Conservation (phyloP, 208 protist species). For the Strigomonas oncopelti region DNA sequence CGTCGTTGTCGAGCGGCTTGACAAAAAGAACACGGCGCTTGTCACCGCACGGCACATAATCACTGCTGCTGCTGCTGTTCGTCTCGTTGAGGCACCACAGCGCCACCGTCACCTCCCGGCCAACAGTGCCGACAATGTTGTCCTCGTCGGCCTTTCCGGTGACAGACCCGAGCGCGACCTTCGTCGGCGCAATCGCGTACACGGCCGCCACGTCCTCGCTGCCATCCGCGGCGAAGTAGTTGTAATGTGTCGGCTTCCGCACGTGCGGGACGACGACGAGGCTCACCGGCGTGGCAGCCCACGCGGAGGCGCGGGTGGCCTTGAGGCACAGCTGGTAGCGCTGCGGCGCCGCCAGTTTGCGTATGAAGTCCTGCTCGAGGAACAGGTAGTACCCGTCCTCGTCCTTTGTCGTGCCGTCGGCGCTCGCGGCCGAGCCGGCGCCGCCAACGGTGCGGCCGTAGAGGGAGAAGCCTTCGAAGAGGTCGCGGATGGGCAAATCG, state of each 20-base stretch:
- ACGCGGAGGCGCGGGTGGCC: constrained; percentile 40
- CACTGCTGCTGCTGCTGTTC: constrained; percentile 7
- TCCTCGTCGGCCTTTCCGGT: constrained; percentile 36
- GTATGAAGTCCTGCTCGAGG: constrained; percentile 45
- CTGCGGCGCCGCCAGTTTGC: constrained; percentile 29
- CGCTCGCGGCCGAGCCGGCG: not conserved
- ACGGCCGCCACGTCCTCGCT: constrained; percentile 50
- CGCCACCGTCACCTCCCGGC: constrained; percentile 43
- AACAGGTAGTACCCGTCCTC: constrained; percentile 35
- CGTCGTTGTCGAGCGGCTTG: constrained; percentile 56
- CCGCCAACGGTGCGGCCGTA: constrained; percentile 17
- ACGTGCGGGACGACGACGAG: constrained; percentile 41
- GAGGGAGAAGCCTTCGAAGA: constrained; percentile 39
- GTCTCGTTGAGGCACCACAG: constrained; percentile 36
- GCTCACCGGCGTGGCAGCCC: constrained; percentile 43
- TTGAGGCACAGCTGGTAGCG: constrained; percentile 65
- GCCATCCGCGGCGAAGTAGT: constrained; percentile 66
- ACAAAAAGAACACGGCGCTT: constrained; percentile 65
- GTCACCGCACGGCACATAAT: constrained; percentile 42
- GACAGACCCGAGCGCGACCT: constrained; percentile 48
- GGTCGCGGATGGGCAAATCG: constrained; percentile 33
- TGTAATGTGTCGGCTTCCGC: constrained; percentile 36
- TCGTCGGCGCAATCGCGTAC: constrained; percentile 49
- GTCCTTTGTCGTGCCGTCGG: constrained; percentile 14
- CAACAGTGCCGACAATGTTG: constrained; percentile 61